These are phyloP conservation scores for Leucaena leucocephala DNA, from an alignment of 306 rosid species.

Conservation along the genomic window DNA sequence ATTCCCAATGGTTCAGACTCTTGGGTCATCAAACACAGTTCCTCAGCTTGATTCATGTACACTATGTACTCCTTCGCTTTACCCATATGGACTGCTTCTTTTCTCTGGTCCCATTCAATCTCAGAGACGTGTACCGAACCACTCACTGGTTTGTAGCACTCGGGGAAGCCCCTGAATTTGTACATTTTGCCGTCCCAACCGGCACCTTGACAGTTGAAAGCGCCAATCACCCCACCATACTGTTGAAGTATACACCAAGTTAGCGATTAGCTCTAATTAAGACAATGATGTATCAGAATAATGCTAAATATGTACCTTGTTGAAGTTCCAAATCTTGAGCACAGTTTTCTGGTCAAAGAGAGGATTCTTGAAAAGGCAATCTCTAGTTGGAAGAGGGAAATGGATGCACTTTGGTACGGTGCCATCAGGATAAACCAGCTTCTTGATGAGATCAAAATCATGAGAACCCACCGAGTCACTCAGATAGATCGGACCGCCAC, in stretches of 20 bases:
- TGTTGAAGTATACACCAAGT: constrained; percentile 39
- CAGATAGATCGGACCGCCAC: constrained; percentile 83
- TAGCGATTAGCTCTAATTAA: not conserved
- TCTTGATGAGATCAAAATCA: constrained; percentile 72
- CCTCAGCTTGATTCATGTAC: constrained; percentile 55
- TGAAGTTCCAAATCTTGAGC: constrained; percentile 89
- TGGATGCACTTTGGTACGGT: constrained; percentile 74
- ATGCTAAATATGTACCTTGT: constrained; percentile 52
- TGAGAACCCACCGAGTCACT: constrained; percentile 81
- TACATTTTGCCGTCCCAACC: constrained; percentile 81
- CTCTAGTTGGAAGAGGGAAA: constrained; percentile 89
- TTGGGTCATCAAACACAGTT: constrained; percentile 50
- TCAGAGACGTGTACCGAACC: constrained; percentile 64
- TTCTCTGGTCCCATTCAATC: constrained; percentile 83
- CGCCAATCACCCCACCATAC: constrained; percentile 89
- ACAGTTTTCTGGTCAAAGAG: constrained; percentile 67
- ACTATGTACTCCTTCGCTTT: constrained; percentile 66
- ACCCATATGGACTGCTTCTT: constrained; percentile 53
- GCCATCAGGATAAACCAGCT: constrained; percentile 84
- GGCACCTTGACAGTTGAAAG: constrained; percentile 92
- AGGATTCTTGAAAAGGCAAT: constrained; percentile 82
- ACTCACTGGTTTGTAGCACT: constrained; percentile 65
- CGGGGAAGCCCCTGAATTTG: constrained; percentile 63
- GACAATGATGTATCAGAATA: not conserved
- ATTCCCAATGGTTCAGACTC: constrained; percentile 56